Evolutionary conservation across 805 yeast species (phyloP).

Genomic region (Saturnispora mendoncae): DNA sequence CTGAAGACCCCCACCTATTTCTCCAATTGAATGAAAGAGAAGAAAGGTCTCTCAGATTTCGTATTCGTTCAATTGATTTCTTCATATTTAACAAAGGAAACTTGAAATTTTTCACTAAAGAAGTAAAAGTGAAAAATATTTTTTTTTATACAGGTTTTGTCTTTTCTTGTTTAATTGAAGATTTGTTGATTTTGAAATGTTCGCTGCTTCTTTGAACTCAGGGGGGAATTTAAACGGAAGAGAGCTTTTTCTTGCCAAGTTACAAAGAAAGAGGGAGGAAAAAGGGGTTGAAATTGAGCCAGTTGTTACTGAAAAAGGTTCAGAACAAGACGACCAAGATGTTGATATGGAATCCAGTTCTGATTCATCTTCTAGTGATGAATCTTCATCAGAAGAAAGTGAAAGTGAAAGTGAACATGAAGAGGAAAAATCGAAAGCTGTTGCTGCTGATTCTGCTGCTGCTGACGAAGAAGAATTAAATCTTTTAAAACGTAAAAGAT

Average conservation of each 20-base stretch:
- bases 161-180: background rate
- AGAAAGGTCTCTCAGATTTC: too few relatives aligned
- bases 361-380: constrained; percentile 12
- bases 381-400: constrained; percentile 2
- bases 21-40: background rate
- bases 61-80: background rate
- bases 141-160: too few relatives aligned
- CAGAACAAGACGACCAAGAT: constrained; percentile 8
- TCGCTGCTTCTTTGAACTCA: constrained; percentile 5
- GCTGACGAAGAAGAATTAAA: constrained; percentile 15
- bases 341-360: constrained; percentile 14
- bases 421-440: constrained; percentile 3
- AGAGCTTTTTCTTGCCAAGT: constrained; percentile 1
- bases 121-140: too few relatives aligned
- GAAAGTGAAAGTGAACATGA: constrained; percentile 14
- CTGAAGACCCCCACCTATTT: background rate
- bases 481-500: constrained; percentile 8
- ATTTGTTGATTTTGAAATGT: background rate
- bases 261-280: background rate
- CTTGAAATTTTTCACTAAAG: background rate
- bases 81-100: too few relatives aligned
- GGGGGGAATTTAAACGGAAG: background rate
- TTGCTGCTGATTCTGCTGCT: background rate
- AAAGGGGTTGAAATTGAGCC: constrained; percentile 7
- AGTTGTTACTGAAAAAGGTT: constrained; percentile 5